Evolutionary conservation across 345 rosid genomes (phyloP).

Genomic region (Draba incana): DNA sequence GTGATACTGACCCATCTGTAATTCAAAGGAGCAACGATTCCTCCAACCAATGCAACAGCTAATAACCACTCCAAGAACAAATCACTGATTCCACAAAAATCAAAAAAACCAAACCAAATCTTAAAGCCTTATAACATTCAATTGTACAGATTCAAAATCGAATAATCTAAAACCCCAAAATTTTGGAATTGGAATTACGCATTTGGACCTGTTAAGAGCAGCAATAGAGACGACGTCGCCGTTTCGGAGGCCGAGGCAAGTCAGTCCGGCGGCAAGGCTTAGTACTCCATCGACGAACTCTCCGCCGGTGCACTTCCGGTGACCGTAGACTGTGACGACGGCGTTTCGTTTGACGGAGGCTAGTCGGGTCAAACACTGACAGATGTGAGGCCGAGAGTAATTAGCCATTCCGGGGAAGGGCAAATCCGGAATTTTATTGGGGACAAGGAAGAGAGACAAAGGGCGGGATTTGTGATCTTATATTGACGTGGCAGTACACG

Average conservation of each 20-base stretch:
- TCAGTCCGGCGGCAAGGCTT: slow-evolving; percentile 54
- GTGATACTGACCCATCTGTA: slow-evolving; percentile 82
- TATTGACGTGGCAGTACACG: slow-evolving; percentile 35
- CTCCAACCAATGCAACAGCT: slow-evolving; percentile 78
- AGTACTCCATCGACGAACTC: slow-evolving; percentile 58
- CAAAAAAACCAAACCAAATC: not conserved
- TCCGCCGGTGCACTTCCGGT: slow-evolving; percentile 54
- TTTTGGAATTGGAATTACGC: not conserved
- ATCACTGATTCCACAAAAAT: slow-evolving; percentile 52
- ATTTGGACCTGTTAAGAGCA: slow-evolving; percentile 69
- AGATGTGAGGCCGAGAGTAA: slow-evolving; percentile 66
- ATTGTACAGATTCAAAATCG: too few relatives aligned
- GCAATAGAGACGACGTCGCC: slow-evolving; percentile 72
- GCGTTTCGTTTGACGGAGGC: slow-evolving; percentile 53
- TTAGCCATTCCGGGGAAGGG: slow-evolving; percentile 43
- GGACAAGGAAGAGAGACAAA: not conserved
- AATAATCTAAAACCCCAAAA: too few relatives aligned
- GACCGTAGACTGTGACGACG: slow-evolving; percentile 49
- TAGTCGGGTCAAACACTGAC: slow-evolving; percentile 69
- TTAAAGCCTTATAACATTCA: too few relatives aligned
- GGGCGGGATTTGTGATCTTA: slow-evolving; percentile 28
- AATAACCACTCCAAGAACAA: slow-evolving; percentile 76
- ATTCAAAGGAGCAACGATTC: slow-evolving; percentile 79
- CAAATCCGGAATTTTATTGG: not conserved
- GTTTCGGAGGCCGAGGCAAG: slow-evolving; percentile 52